Base-by-base conservation (phyloP, 1,284 basidiomycete species). In the Lentinula novae-zelandiae region DNA sequence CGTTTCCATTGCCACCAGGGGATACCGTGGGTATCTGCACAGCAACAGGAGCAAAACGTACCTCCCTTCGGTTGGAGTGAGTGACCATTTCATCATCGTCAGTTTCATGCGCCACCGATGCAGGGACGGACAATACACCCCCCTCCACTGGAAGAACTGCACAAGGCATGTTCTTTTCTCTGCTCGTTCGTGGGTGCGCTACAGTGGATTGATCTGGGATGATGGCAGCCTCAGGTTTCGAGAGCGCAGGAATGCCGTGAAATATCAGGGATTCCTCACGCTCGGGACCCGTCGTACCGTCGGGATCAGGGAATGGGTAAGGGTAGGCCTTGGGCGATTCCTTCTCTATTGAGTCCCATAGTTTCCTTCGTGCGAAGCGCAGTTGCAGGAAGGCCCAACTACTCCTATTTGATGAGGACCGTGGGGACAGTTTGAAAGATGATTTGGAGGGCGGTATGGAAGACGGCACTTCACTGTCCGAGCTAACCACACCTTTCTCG, bases 1-100 rank as follows among this genome's bases (percentile, higher is more conserved):
- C 31, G 38, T 33, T 44, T 12, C 38, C 53, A 13, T 20, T 40
- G 27, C 38, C 17, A 33, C 31, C 40, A 17, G 40, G 10, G n/a
- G 53, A 40, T 27, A 13, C 53, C 12, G 39, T 20, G 13, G 33
- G 10, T n/a, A n/a, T 15, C 42, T 33, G 31, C 1, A 20, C 22
- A 44, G 38, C 0, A 12, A 3, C 3, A 20, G 74, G 74, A 33
- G 73, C 72, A 2, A 69, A 44, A 31, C 69, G 68, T 5, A 71
- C 64, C 50, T 68, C 70, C 48, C 66, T 68, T 49, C 67, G 66
- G 39, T 59, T 61, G 17, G 63, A 62, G 20, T 64, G 66, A 13
- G 51, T n/a, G n/a, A 66, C 60, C 22, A 65, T 67, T 12, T 31
- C 22, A 34, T 64, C 67, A 54, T 5, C 54, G n/a, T 42, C 54